Conservation (phyloP, 1,284 basidiomycete genomes). For the Termitomyces sp. region DNA sequence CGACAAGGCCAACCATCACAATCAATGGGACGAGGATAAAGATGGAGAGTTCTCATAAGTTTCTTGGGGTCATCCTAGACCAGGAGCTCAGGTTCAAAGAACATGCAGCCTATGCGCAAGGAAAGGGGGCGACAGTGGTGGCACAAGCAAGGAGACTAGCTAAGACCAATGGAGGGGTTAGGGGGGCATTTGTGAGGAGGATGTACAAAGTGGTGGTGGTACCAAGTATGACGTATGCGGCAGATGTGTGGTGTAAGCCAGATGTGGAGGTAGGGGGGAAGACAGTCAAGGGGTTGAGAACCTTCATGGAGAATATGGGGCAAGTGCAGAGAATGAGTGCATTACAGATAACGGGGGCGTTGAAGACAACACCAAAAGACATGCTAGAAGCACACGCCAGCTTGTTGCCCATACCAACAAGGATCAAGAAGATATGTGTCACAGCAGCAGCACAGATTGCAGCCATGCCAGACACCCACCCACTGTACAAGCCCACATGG, state of each 20-base stretch:
- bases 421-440: conserved; percentile 3
- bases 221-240: neutral
- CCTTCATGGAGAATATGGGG: neutral
- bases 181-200: neutral
- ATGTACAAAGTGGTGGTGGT: neutral
- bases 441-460: neutral
- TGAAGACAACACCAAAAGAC: neutral
- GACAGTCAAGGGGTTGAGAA: neutral
- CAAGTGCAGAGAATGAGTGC: neutral
- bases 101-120: neutral
- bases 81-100: neutral
- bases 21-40: neutral
- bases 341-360: neutral
- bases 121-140: neutral
- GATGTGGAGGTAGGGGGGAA: neutral
- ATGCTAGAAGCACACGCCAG: neutral
- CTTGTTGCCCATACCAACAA: neutral
- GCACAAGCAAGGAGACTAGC: neutral
- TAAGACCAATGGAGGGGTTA: neutral
- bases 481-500: neutral
- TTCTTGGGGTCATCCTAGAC: conserved; percentile 2
- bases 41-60: neutral
- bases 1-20: neutral
- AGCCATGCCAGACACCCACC: neutral
- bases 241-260: neutral